phyloP scores from a whole-genome alignment of 805 yeast species.

The Ogataea sp. region DNA sequence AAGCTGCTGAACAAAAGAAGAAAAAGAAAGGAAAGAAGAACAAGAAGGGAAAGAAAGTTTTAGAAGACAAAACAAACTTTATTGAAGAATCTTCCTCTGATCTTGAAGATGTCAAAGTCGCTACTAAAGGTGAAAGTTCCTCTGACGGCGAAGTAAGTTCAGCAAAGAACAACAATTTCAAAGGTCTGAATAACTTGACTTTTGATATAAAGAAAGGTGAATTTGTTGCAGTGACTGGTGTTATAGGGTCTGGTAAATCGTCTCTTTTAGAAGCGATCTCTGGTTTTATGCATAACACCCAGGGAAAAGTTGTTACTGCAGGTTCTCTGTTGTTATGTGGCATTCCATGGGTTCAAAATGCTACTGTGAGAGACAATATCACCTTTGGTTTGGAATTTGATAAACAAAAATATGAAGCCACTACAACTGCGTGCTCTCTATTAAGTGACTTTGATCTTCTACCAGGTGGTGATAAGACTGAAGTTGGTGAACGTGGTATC shows the following conservation, averaged over 20 bases:
- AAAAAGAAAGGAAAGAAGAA: conserved; percentile 13
- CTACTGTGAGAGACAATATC: conserved; percentile 70
- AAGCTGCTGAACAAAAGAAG: conserved; percentile 23
- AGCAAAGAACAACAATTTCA: conserved; percentile 21
- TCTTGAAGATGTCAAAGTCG: too few species aligned
- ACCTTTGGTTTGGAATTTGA: conserved; percentile 50
- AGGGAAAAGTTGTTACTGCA: conserved; percentile 43
- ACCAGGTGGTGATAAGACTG: conserved; percentile 71
- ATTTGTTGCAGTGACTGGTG: conserved; percentile 62
- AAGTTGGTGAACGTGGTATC: conserved; percentile 82
- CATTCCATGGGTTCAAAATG: conserved; percentile 75
- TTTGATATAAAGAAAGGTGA: conserved; percentile 53
- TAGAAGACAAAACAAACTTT: conserved; percentile 1
- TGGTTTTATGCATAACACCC: conserved; percentile 52
- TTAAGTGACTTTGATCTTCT: conserved; percentile 56
- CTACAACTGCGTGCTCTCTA: conserved; percentile 62
- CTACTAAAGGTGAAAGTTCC: too few species aligned
- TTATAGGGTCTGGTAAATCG: conserved; percentile 76
- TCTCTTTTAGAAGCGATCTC: conserved; percentile 62
- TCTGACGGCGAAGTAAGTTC: too few species aligned
- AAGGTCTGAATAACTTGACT: conserved; percentile 44
- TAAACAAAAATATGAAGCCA: conserved; percentile 37
- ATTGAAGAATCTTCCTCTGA: too few species aligned
- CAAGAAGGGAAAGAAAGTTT: conserved; percentile 21
- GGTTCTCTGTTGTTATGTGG: conserved; percentile 45